A percentile compares a stretch with the other conserved stretches of the same genome.
These are phyloP conservation scores for Pichia sorboxylosa DNA, from an alignment of 1,139 yeast genomes.

Conservation along the genomic window DNA sequence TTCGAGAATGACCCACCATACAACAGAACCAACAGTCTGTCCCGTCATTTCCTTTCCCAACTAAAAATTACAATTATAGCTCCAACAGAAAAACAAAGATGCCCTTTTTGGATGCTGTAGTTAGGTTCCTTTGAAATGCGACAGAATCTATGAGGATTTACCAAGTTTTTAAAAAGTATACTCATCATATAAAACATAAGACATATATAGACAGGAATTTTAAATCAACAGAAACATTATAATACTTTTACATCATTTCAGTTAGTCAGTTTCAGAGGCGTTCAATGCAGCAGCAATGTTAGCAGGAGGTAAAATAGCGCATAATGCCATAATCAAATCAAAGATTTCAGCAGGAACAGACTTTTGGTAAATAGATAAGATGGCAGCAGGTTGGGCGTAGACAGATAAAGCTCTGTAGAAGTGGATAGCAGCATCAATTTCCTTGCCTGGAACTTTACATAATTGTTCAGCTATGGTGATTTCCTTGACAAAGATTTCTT, in stretches of 20 bases:
- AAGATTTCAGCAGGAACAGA: slow-evolving; percentile 73
- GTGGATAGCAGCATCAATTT: slow-evolving; percentile 71
- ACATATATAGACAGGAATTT: no score
- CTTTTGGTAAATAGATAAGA: slow-evolving; percentile 80
- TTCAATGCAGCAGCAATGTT: slow-evolving; percentile 62
- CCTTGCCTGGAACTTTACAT: slow-evolving; percentile 44
- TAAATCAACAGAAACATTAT: no score
- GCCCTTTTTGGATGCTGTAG: no score
- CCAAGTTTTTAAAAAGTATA: no score
- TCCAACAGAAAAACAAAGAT: no score
- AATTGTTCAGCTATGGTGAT: slow-evolving; percentile 77
- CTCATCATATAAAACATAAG: no score
- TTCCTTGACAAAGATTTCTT: slow-evolving; percentile 67
- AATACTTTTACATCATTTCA: slow-evolving; percentile 4
- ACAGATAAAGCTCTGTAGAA: slow-evolving; percentile 93
- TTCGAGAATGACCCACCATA: no score
- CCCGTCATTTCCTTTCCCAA: no score
- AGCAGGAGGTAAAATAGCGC: slow-evolving; percentile 81
- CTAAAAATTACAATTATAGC: no score
- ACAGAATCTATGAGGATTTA: no score
- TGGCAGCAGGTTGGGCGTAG: slow-evolving; percentile 89
- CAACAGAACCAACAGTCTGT: no score
- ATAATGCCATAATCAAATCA: slow-evolving; percentile 76
- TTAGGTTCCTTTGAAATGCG: no score
- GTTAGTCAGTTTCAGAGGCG: slow-evolving; percentile 22